These are phyloP conservation scores for Oemleria cerasiformis DNA, from an alignment of 306 rosid genomes.

Conservation along the genomic window DNA sequence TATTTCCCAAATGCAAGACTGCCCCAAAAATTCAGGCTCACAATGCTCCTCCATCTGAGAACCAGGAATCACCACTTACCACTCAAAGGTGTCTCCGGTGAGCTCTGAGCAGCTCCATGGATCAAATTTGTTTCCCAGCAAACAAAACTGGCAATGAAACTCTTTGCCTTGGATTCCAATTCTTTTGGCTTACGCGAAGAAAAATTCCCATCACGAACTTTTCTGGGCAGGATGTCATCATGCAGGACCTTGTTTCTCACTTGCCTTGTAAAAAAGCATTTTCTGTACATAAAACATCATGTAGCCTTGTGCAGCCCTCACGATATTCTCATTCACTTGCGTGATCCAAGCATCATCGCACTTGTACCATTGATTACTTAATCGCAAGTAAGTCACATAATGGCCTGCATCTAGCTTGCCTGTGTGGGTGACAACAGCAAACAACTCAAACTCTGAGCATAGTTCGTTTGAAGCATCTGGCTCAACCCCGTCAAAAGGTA, in stretches of 20 bases:
- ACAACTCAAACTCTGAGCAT: conserved; percentile 83
- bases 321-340: conserved; percentile 73
- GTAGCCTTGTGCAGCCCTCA: conserved; percentile 90
- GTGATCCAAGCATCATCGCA: conserved; percentile 97
- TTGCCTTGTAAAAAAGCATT: conserved; percentile 78
- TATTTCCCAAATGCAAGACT: conserved; percentile 40
- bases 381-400: conserved; percentile 81
- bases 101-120: conserved; percentile 13
- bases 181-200: neutral
- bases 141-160: conserved; percentile 36
- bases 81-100: conserved; percentile 22
- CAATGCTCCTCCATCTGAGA: conserved; percentile 50
- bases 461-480: conserved; percentile 54
- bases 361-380: conserved; percentile 82
- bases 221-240: conserved; percentile 34
- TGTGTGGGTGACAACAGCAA: conserved; percentile 83
- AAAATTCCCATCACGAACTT: neutral
- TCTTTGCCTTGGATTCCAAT: neutral
- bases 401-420: conserved; percentile 94
- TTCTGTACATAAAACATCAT: conserved; percentile 98
- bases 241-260: conserved; percentile 57
- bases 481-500: conserved; percentile 72
- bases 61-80: conserved; percentile 23
- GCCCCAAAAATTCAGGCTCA: conserved; percentile 65
- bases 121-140: conserved; percentile 18